These are phyloP conservation scores for Cordyceps farinosa DNA, from an alignment of 2,329 filamentous ascomycete species.

Conservation along the genomic window DNA sequence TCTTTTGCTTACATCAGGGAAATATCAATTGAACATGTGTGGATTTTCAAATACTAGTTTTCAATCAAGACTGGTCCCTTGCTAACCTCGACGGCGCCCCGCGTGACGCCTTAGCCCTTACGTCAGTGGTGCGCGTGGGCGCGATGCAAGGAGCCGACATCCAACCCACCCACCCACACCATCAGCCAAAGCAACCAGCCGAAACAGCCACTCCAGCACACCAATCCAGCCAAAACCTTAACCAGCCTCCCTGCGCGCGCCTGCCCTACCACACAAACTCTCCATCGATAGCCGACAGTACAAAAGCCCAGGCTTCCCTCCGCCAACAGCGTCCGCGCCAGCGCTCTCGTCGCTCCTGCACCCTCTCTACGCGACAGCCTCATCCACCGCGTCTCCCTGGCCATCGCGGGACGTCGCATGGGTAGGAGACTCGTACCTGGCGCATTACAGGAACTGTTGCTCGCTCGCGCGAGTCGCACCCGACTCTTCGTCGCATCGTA, in stretches of 20 bases:
- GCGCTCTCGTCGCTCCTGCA: background rate
- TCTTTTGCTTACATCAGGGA: too few relatives aligned
- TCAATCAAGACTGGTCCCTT: too few relatives aligned
- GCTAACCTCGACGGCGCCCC: too few relatives aligned
- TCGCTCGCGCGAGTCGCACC: background rate
- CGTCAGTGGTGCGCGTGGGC: background rate
- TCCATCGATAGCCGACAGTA: background rate
- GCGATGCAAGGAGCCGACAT: background rate
- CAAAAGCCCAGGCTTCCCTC: background rate
- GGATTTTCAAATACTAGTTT: too few relatives aligned
- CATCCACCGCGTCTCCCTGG: constrained; percentile 2
- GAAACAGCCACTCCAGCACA: background rate
- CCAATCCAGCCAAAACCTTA: constrained; percentile 3
- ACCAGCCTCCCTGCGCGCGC: background rate
- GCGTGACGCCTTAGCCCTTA: background rate
- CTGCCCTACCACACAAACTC: background rate
- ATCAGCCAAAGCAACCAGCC: constrained; percentile 1
- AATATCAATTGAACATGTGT: too few relatives aligned
- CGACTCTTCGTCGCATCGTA: background rate
- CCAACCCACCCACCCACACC: constrained; percentile 4
- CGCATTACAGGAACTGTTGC: background rate
- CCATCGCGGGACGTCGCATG: constrained; percentile 8
- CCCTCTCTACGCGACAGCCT: background rate
- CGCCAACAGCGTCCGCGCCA: background rate
- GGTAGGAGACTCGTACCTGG: background rate